A percentile compares a stretch with the other conserved stretches of the same genome.
Evolutionary conservation across 1,284 basidiomycete genomes (phyloP).

Genomic region (Cystobasidium slooffiae): DNA sequence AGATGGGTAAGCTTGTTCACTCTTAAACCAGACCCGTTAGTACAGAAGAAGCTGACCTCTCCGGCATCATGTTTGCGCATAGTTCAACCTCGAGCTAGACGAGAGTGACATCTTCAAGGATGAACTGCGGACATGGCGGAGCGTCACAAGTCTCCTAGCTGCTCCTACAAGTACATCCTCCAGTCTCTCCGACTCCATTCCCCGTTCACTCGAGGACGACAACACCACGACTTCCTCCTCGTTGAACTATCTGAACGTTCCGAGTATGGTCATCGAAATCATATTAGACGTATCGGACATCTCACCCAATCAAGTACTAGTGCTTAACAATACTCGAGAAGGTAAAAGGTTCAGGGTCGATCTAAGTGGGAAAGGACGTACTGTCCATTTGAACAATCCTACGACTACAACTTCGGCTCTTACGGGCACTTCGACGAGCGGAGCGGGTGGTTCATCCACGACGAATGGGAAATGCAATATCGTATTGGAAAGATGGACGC

Average conservation of each 20-base stretch:
- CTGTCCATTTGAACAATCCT: constrained; percentile 21
- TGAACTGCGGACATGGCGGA: constrained; percentile 56
- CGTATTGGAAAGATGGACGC: constrained; percentile 52
- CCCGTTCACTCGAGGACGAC: neutral
- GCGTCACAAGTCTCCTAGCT: constrained; percentile 50
- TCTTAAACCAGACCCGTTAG: neutral
- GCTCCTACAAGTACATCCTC: constrained; percentile 30
- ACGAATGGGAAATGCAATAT: constrained; percentile 44
- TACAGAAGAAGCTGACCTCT: neutral
- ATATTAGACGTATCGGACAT: constrained; percentile 54
- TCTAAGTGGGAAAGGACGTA: constrained; percentile 21
- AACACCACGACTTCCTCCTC: neutral
- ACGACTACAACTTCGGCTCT: neutral
- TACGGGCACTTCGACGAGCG: neutral
- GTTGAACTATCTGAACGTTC: constrained; percentile 45
- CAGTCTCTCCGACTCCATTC: constrained; percentile 5
- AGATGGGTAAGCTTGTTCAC: constrained; percentile 38
- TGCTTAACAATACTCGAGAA: constrained; percentile 49
- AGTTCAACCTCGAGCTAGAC: constrained; percentile 57
- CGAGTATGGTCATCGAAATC: constrained; percentile 56
- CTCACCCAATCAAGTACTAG: constrained; percentile 52
- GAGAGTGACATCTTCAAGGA: constrained; percentile 55
- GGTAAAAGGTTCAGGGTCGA: constrained; percentile 48
- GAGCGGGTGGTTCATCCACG: constrained; percentile 4
- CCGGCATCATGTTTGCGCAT: constrained; percentile 24